phyloP scores from a whole-genome alignment of 306 rosid genomes.

The Phaseolus lunatus region DNA sequence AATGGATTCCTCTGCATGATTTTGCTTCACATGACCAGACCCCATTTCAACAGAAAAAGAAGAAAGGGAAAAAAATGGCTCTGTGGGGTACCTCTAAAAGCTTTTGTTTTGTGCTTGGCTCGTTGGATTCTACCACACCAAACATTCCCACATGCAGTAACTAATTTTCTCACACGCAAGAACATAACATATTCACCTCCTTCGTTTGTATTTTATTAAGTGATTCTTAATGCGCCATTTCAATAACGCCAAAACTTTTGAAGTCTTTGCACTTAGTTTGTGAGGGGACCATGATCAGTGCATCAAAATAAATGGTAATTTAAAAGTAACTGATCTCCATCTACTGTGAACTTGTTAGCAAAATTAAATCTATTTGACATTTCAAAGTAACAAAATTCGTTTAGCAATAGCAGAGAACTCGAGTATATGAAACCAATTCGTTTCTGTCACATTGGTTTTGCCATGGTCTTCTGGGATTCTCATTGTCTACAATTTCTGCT shows the following conservation, averaged over 20 bases:
- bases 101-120: slow-evolving; percentile 11
- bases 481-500: background rate
- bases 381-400: too few relatives aligned
- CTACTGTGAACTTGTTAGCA: too few relatives aligned
- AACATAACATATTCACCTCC: background rate
- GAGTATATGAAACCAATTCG: background rate
- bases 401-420: background rate
- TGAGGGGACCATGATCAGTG: slow-evolving; percentile 26
- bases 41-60: background rate
- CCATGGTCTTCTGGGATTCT: background rate
- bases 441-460: slow-evolving; percentile 1
- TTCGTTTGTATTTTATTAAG: background rate
- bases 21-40: slow-evolving; percentile 14
- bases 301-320: slow-evolving; percentile 17
- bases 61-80: background rate
- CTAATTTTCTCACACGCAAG: slow-evolving; percentile 5
- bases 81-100: slow-evolving; percentile 38
- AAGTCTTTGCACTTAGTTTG: background rate
- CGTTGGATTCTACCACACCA: slow-evolving; percentile 4
- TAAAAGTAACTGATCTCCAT: background rate
- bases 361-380: too few relatives aligned
- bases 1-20: slow-evolving; percentile 12
- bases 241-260: background rate
- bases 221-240: background rate
- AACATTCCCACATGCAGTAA: slow-evolving; percentile 43